These are phyloP conservation scores for Astrothelium macrocarpum DNA, from an alignment of 495 filamentous ascomycete genomes.

Conservation along the genomic window DNA sequence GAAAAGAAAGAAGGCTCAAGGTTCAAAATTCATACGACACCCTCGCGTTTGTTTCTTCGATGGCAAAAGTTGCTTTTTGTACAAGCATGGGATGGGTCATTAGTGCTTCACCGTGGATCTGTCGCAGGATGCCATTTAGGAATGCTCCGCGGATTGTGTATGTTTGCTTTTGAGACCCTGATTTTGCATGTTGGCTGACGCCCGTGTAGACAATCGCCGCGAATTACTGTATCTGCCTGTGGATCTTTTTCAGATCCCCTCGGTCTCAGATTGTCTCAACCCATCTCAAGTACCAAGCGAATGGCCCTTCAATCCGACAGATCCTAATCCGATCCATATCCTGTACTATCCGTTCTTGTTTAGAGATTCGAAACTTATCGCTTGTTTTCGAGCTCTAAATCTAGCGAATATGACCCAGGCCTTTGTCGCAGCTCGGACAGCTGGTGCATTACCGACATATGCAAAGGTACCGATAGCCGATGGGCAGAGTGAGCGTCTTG, in stretches of 20 bases:
- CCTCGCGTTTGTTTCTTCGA: neutral
- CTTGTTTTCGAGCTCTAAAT: constrained; percentile 85
- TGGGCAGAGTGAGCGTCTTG: neutral
- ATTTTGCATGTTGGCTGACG: constrained; percentile 30
- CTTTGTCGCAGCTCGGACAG: constrained; percentile 60
- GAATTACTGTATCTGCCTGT: constrained; percentile 53
- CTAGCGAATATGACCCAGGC: constrained; percentile 69
- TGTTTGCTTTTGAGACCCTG: neutral
- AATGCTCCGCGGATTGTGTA: neutral
- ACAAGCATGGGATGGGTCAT: neutral
- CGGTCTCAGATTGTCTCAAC: constrained; percentile 70
- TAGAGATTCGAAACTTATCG: constrained; percentile 57
- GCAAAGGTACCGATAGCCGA: neutral
- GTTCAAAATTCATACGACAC: too few relatives aligned
- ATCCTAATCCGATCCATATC: constrained; percentile 60
- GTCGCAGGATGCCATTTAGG: neutral
- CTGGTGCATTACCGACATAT: constrained; percentile 24
- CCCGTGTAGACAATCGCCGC: constrained; percentile 44
- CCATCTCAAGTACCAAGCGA: constrained; percentile 61
- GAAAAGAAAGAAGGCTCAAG: too few relatives aligned
- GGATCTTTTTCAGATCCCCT: constrained; percentile 62
- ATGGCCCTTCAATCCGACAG: constrained; percentile 52
- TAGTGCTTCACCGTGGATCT: neutral
- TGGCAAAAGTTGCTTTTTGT: neutral
- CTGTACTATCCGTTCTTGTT: constrained; percentile 79